Evolutionary conservation across 768 basidiomycete species (phyloP).

Genomic region (Boletus sp.): DNA sequence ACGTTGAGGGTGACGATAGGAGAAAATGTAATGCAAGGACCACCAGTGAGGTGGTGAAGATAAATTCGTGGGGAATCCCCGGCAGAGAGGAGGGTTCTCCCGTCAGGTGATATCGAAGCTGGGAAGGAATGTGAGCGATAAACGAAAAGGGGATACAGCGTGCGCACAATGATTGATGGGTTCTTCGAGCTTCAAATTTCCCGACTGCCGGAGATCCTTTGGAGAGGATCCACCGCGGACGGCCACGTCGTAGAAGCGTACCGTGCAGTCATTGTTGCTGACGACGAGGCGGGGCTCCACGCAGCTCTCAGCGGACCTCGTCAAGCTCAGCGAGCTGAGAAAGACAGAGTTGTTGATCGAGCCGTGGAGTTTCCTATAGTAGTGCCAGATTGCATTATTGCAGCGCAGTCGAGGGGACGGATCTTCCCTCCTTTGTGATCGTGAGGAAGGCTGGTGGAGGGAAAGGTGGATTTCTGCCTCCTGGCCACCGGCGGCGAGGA

Average conservation of each 20-base stretch:
- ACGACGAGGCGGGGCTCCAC: constrained; percentile 76
- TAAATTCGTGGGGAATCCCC: constrained; percentile 88
- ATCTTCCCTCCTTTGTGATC: constrained; percentile 18
- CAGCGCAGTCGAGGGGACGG: constrained; percentile 9
- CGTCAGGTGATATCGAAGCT: constrained; percentile 92
- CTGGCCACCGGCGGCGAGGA: constrained; percentile 78
- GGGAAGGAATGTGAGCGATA: constrained; percentile 8
- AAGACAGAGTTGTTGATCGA: constrained; percentile 83
- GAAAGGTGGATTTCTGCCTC: constrained; percentile 71
- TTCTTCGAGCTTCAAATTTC: constrained; percentile 57
- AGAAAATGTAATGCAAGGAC: constrained; percentile 56
- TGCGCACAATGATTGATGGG: constrained; percentile 80
- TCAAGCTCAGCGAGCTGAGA: constrained; percentile 61
- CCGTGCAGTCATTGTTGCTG: constrained; percentile 82
- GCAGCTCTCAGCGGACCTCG: constrained; percentile 59
- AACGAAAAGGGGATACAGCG: not conserved
- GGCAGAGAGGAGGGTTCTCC: constrained; percentile 81
- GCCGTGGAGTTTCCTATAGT: constrained; percentile 50
- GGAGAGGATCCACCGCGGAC: constrained; percentile 45
- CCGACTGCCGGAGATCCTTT: constrained; percentile 47
- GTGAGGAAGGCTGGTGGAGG: constrained; percentile 35
- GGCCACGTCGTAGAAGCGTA: constrained; percentile 79
- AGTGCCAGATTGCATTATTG: constrained; percentile 47
- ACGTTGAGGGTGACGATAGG: constrained; percentile 68
- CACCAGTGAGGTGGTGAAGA: constrained; percentile 74